Evolutionary conservation across 2,329 filamentous ascomycete genomes (phyloP).

Genomic region (Sporothrix luriei): DNA sequence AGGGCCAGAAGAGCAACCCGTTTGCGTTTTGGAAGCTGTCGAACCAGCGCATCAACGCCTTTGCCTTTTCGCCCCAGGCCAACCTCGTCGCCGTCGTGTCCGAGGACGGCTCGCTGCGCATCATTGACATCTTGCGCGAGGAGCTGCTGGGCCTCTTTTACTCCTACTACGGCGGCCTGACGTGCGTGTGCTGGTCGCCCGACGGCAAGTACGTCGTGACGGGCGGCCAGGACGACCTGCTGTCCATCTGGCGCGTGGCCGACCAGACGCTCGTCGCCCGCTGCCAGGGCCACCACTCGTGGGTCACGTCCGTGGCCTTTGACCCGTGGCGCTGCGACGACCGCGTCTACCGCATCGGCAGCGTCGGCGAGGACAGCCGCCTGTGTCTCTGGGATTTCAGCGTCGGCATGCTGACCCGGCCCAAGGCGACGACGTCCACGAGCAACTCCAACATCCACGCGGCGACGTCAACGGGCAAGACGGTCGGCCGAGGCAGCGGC

Average conservation of each 20-base stretch:
- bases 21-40: conserved; percentile 91
- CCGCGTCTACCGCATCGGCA: conserved; percentile 92
- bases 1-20: conserved; percentile 90
- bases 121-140: conserved; percentile 91
- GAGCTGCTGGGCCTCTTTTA: conserved; percentile 86
- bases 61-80: conserved; percentile 83
- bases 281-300: conserved; percentile 93
- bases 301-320: conserved; percentile 91
- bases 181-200: conserved; percentile 95
- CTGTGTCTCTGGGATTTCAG: conserved; percentile 96
- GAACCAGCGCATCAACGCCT: conserved; percentile 85
- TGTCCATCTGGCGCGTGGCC: conserved; percentile 90
- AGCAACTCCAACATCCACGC: conserved; percentile 28
- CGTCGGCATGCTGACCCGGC: conserved; percentile 91
- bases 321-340: conserved; percentile 97
- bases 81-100: conserved; percentile 85
- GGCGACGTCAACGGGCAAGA: not conserved
- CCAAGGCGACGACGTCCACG: conserved; percentile 69
- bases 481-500: conserved; percentile 35
- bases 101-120: conserved; percentile 84
- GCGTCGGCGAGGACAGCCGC: conserved; percentile 90
- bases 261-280: conserved; percentile 85
- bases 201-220: conserved; percentile 95
- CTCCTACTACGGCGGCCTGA: conserved; percentile 90
- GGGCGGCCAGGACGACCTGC: conserved; percentile 91